Conservation (phyloP, 148 eudicot species). For the Cornus controversa region DNA sequence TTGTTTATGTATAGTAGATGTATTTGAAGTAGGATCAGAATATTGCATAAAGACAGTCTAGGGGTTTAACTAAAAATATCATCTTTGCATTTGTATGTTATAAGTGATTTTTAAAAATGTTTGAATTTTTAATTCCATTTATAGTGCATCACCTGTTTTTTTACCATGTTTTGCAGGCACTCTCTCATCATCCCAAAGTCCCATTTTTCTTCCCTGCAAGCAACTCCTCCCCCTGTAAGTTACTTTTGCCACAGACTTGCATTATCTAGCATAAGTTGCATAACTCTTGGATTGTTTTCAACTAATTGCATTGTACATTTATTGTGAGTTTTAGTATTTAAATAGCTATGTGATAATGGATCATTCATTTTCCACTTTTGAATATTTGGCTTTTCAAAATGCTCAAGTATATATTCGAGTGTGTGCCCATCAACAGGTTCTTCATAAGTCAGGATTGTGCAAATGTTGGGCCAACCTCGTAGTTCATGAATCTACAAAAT, state of each 20-base stretch:
- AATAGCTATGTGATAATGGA: no score
- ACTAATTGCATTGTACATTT: neutral
- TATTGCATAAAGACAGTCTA: neutral
- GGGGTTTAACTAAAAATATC: neutral
- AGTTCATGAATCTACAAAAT: no score
- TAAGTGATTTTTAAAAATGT: neutral
- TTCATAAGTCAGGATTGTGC: neutral
- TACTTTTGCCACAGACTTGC: neutral
- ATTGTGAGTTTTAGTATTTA: no score
- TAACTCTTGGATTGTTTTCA: neutral
- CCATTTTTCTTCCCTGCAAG: constrained; percentile 76
- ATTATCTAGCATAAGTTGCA: neutral
- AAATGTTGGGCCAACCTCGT: no score
- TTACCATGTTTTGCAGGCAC: constrained; percentile 49
- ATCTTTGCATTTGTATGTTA: neutral
- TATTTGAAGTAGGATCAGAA: no score
- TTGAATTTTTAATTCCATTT: neutral
- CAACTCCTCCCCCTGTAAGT: constrained; percentile 92
- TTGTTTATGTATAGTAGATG: no score
- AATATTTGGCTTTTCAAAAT: no score
- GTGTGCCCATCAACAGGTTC: neutral
- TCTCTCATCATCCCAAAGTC: constrained; percentile 80
- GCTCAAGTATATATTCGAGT: neutral
- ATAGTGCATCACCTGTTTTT: constrained; percentile 4
- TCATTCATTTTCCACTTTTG: no score